Conservation (phyloP, 352 stramenopile species). For the Phytophthora chlamydospora region DNA sequence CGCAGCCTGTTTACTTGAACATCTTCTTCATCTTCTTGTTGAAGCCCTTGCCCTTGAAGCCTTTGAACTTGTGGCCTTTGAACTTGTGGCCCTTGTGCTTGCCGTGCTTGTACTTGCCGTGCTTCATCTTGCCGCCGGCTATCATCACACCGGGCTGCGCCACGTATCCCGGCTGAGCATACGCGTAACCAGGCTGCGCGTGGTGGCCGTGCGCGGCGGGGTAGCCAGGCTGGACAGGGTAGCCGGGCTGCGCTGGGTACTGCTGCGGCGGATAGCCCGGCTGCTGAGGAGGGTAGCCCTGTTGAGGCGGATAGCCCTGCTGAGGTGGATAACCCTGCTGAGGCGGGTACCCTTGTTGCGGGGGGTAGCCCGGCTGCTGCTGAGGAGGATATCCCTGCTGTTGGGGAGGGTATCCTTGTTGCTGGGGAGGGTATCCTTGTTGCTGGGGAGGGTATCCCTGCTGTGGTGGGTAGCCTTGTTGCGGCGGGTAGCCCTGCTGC, state of each 20-base stretch:
- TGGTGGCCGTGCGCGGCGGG: constrained; percentile 36
- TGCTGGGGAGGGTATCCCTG: constrained; percentile 44
- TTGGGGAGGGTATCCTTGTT: constrained; percentile 23
- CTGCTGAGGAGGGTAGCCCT: constrained; percentile 43
- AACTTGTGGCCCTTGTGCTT: constrained; percentile 45
- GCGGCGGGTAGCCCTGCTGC: constrained; percentile 42
- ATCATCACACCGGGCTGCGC: constrained; percentile 42
- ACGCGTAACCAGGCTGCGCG: constrained; percentile 34
- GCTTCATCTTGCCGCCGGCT: constrained; percentile 41
- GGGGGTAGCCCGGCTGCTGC: constrained; percentile 13
- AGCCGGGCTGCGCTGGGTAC: constrained; percentile 40
- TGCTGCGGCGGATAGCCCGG: constrained; percentile 44
- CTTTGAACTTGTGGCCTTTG: constrained; percentile 34
- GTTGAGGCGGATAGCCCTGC: constrained; percentile 6
- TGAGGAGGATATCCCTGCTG: constrained; percentile 19
- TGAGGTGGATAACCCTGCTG: constrained; percentile 11
- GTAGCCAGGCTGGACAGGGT: constrained; percentile 45
- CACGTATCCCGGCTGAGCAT: constrained; percentile 43
- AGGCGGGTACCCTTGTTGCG: constrained; percentile 26
- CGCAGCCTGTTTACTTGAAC: constrained; percentile 37
- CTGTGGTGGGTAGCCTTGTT: constrained; percentile 40
- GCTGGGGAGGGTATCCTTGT: constrained; percentile 5
- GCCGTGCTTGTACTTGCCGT: constrained; percentile 44
- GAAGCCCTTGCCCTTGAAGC: constrained; percentile 40
- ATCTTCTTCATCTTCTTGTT: constrained; percentile 57